Conservation (phyloP, 495 filamentous ascomycete genomes). For the Pseudoneurospora amorphoporcata region DNA sequence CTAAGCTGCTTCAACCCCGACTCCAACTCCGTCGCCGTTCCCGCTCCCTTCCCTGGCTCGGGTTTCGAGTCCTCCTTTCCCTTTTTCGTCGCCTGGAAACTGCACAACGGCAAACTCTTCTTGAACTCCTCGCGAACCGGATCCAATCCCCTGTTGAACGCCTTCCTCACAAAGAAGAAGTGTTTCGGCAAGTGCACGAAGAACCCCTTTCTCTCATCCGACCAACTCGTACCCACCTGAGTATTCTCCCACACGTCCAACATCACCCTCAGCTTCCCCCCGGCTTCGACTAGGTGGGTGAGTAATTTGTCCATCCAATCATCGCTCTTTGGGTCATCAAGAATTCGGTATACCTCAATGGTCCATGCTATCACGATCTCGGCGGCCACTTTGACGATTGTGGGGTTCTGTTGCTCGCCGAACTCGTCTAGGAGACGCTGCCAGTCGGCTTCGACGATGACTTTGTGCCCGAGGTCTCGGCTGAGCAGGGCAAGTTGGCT, state of each 20-base stretch:
- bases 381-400: background rate
- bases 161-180: background rate
- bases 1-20: background rate
- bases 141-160: fast-evolving
- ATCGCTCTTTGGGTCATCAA: background rate
- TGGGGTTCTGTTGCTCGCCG: background rate
- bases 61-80: constrained; percentile 10
- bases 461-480: constrained; percentile 19
- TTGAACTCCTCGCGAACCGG: background rate
- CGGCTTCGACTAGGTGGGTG: constrained; percentile 9
- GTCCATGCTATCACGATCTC: fast-evolving
- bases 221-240: constrained; percentile 13
- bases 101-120: background rate
- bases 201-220: constrained; percentile 14
- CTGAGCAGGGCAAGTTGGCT: constrained; percentile 11
- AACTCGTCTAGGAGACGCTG: constrained; percentile 20
- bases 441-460: constrained; percentile 27
- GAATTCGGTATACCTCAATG: background rate
- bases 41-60: background rate
- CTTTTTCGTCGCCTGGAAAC: background rate
- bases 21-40: background rate
- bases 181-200: constrained; percentile 22
- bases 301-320: constrained; percentile 15
- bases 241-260: background rate
- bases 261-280: constrained; percentile 11